Conservation (phyloP, 768 basidiomycete genomes). For the Hebeloma cylindrosporum region DNA sequence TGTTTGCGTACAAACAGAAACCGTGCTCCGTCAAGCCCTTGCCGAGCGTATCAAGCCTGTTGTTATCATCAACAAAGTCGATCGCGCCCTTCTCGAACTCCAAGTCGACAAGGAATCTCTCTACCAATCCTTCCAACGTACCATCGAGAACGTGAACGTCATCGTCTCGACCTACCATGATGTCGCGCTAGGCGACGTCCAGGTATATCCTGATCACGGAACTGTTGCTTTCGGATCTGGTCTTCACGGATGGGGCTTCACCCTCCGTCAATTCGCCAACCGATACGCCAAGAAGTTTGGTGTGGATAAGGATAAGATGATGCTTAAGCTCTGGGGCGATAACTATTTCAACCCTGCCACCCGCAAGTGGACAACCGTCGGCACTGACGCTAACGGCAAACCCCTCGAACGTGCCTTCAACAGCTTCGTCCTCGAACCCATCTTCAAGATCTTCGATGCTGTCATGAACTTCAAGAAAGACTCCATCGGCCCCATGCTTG, state of each 20-base stretch:
- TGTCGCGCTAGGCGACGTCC: slow-evolving; percentile 91
- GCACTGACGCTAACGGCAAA: slow-evolving; percentile 77
- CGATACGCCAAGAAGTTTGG: slow-evolving; percentile 99
- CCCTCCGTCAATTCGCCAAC: slow-evolving; percentile 93
- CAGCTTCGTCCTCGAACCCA: slow-evolving; percentile 97
- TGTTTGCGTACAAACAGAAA: slow-evolving; percentile 99
- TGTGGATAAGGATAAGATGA: slow-evolving; percentile 99
- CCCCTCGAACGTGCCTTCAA: slow-evolving; percentile 98
- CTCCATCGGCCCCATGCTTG: slow-evolving; percentile 74
- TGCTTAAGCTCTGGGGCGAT: slow-evolving; percentile 97
- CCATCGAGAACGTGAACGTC: slow-evolving; percentile 97
- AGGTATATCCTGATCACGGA: slow-evolving; percentile 97
- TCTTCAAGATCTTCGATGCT: slow-evolving; percentile 97
- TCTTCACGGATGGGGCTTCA: slow-evolving; percentile 99
- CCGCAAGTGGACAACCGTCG: slow-evolving; percentile 91
- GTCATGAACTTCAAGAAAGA: slow-evolving; percentile 99
- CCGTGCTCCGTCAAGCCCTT: slow-evolving; percentile 95
- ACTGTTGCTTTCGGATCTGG: slow-evolving; percentile 99
- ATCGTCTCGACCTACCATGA: slow-evolving; percentile 98
- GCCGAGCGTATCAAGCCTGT: slow-evolving; percentile 99
- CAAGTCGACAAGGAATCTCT: slow-evolving; percentile 97
- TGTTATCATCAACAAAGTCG: slow-evolving; percentile 99
- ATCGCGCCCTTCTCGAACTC: slow-evolving; percentile 97
- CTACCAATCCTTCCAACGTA: slow-evolving; percentile 97
- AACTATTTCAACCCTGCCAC: slow-evolving; percentile 98